phyloP scores from a whole-genome alignment of 768 basidiomycete genomes.

The Termitomyces sp. region DNA sequence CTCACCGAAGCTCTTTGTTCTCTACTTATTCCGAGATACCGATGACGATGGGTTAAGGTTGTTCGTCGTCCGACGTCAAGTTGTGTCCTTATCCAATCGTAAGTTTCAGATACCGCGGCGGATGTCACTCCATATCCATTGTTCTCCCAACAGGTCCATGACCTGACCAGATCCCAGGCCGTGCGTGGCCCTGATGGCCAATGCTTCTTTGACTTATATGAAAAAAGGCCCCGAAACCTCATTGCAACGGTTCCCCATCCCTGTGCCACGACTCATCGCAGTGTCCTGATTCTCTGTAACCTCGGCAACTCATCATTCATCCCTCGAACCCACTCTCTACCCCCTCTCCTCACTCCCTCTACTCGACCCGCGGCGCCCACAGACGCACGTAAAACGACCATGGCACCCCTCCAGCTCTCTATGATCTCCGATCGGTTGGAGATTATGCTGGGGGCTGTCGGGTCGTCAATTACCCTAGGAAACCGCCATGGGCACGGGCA shows the following conservation, averaged over 20 bases:
- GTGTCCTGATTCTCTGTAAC: neutral
- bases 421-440: slow-evolving; percentile 5
- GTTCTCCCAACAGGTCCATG: slow-evolving; percentile 8
- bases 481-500: neutral
- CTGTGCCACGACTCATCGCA: neutral
- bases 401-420: slow-evolving; percentile 4
- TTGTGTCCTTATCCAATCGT: neutral
- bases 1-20: neutral
- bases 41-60: neutral
- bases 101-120: slow-evolving; percentile 10
- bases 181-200: slow-evolving; percentile 9
- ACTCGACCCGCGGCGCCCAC: slow-evolving; percentile 1
- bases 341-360: neutral
- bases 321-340: neutral
- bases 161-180: no score
- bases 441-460: slow-evolving; percentile 3
- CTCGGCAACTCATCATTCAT: neutral
- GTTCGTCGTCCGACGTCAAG: neutral
- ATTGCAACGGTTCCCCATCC: neutral
- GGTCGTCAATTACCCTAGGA: neutral
- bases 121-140: slow-evolving; percentile 6
- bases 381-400: neutral
- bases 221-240: slow-evolving; percentile 7
- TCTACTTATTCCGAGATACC: neutral
- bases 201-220: slow-evolving; percentile 9